Evolutionary conservation across 2,329 filamentous ascomycete species (phyloP), one percentile per base, ranked within the genome.

Genomic region (Cordyceps tenuipes): DNA sequence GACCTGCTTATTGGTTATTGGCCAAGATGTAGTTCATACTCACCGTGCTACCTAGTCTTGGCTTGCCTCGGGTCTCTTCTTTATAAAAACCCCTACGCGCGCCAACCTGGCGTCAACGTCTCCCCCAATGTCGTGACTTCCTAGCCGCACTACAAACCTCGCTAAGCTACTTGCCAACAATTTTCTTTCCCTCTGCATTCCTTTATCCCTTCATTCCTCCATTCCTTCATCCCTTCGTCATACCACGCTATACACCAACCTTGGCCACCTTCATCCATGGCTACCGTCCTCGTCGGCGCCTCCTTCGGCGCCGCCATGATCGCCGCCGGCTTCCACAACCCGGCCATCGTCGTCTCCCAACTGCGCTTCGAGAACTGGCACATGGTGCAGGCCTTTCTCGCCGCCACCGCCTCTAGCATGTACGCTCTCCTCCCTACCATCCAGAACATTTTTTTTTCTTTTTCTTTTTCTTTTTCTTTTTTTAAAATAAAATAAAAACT

Each of bases 311-410:
- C 81, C 12, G 82, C 84, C 59, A 76, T 88, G 48, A 76, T 82
- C 36, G 79, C 78, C 3, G 78, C 85, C 1, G 85, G 84, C 34
- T 82, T 88, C 60, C 81, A 82, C 66, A 74, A 80, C 43, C 85
- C 86, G 0, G 73, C 78, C 0, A 76, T 86, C 51, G 85, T 89
- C 64, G 70, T 83, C 60, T 72, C 76, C 9, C 86, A 89, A 72
- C 79, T 89, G 72, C 77, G 75, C 26, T 73, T 87, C 50, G 71
- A 78, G 52, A 79, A 86, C 67, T 87, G 81, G 71, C 83, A 85
- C 68, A 88, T 89, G 85, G 68, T 86, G 34, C 80, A 87, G 70
- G 77, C 79, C 10, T 88, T 89, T 66, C 71, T 88, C 4, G 77
- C 81, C 1, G 86, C 85, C 3, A 82, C 82, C 10, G 84, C 82